Evolutionary conservation across 2,329 filamentous ascomycete genomes (phyloP), one percentile per base, ranked within the genome.

Genomic region (Cladosporium phlei): DNA sequence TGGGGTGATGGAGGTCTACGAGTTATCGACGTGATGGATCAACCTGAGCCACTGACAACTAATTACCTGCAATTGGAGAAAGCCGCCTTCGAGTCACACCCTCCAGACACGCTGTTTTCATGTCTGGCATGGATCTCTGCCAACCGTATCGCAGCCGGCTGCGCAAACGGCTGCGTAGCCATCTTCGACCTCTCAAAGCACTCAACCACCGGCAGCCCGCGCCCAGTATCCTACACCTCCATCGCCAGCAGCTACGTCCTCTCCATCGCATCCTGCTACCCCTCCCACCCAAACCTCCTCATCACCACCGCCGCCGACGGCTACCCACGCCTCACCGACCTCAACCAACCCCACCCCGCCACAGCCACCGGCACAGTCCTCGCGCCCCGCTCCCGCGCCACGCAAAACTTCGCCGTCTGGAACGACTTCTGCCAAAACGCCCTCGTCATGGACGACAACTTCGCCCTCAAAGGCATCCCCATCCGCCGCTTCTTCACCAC

Each of bases 1-100:
- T 82, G 75, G 67, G 71, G 69, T n/a, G 80, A 84, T 58, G 80
- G 80, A 4, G 67, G 61, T 37, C 62, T 79, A 4, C 68, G 77
- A 47, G 68, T 83, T 4, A 57, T 83, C 25, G 72, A 79, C 54
- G 57, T 82, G n/a, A 67, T 55, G 20, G 48, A 51, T 11, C 43
- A 50, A n/a, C 17, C 55, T 45, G 2, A 34, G 11, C 14, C 35
- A 10, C 16, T 19, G 9, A 27, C 44, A 21, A 46, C 50, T 39
- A 28, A 40, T 24, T 67, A 68, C 48, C 61, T 73, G n/a, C 66
- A 69, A 49, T 60, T 77, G 22, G 58, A 66, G 3, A 61, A 62
- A 12, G 71, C 73, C 6, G 72, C 74, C 3, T 78, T 81, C 54
- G 69, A 74, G 47, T 64, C 71, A 4, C 67, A 63, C 16, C 70